Evolutionary conservation across 2,329 filamentous ascomycete species (phyloP).

Genomic region (Graphilbum sp.): DNA sequence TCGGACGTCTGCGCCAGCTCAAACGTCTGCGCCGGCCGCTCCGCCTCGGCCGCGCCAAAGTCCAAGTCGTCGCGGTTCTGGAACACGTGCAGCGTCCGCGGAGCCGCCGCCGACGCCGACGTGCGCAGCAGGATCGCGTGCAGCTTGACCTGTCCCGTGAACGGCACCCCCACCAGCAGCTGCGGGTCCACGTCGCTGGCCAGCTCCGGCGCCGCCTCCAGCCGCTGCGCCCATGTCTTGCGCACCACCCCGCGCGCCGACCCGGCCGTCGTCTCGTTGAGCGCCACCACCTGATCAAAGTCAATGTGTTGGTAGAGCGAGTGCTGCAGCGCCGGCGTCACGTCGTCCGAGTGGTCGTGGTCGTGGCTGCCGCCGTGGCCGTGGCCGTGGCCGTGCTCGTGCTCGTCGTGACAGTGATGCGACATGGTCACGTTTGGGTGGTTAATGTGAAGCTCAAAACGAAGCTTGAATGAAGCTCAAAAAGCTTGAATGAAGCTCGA

Average conservation of each 20-base stretch:
- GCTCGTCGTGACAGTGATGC: constrained; percentile 19
- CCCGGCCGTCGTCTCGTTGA: constrained; percentile 61
- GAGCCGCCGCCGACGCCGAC: constrained; percentile 52
- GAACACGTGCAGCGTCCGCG: constrained; percentile 72
- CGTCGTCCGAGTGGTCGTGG: constrained; percentile 84
- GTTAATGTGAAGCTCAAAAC: background rate
- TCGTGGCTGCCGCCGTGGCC: constrained; percentile 31
- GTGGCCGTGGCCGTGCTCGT: constrained; percentile 4
- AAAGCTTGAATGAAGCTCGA: no score
- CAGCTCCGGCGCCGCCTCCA: constrained; percentile 57
- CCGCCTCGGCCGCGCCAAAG: constrained; percentile 50
- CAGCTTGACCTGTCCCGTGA: constrained; percentile 85
- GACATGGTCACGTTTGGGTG: constrained; percentile 2
- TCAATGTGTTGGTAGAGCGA: constrained; percentile 86
- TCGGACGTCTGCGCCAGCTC: constrained; percentile 64
- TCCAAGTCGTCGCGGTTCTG: constrained; percentile 78
- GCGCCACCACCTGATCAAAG: constrained; percentile 67
- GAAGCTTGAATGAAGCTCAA: background rate
- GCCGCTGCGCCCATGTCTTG: constrained; percentile 80
- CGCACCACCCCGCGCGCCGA: constrained; percentile 61
- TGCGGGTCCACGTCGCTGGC: constrained; percentile 83
- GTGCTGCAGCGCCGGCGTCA: constrained; percentile 78
- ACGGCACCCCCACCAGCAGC: constrained; percentile 86
- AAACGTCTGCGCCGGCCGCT: constrained; percentile 41
- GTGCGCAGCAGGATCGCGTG: constrained; percentile 79